Base-by-base conservation (phyloP, 805 yeast species). In the Cyberlindnera bimundalis region DNA sequence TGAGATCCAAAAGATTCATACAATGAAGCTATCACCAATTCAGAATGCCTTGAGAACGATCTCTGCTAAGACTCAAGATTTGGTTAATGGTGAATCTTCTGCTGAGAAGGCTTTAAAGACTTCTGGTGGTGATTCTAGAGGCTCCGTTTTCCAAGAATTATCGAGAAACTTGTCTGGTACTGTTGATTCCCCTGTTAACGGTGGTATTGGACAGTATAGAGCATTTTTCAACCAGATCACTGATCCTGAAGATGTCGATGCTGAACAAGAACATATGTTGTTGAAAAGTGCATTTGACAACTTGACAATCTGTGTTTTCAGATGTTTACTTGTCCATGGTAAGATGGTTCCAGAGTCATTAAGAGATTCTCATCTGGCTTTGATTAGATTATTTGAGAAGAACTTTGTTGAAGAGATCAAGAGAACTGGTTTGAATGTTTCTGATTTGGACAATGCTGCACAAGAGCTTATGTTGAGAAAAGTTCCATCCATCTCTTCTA, bases 141-240 rank as follows among this genome's bases (percentile, higher is more conserved):
- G 68, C 3, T 62, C 79, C 0, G 59, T 74, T 21, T 80, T 81
- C 58, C 73, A 74, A 49, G 87, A 79, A 55, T 64, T 84, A 45
- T 79, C 90, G 6, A 70, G 91, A 60, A 78, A 78, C 53, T 65
- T 82, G 40, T 75, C 87, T 3, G 96, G 96, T 31, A 85, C 96
- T 0, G 90, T 89, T 40, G 95, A 87, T 58, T 79, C 96, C 0
- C 96, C 96, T 3, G 91, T 88, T 6, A 88, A 88, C 58, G 96
- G 96, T 26, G 96, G 96, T 43, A 85, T 88, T 48, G 85, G 87
- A 2, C 88, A 84, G 57, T 88, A 84, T 62, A 71, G 90, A 40
- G 74, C 74, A 2, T 86, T 88, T 58, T 76, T 84, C 56, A 61
- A 60, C 27, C 72, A 70, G 35, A 62, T 60, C 7, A 53, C 57